Evolutionary conservation across 129 eudicot genomes (phyloP).

Genomic region (Chrysanthemum seticuspe): DNA sequence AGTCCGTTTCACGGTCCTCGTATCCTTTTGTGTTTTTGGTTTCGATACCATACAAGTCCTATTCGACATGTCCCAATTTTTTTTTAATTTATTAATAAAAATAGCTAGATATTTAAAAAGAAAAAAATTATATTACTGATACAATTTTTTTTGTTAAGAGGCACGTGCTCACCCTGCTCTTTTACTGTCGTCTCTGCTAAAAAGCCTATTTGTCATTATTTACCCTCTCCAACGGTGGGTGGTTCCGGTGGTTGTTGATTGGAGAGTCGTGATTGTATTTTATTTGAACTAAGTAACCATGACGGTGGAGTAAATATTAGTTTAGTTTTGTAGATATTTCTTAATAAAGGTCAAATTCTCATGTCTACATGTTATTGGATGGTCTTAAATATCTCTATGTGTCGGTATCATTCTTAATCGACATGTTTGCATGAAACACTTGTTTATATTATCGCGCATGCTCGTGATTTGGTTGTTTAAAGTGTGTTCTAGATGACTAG

Average conservation of each 20-base stretch:
- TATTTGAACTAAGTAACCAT: conserved; percentile 7
- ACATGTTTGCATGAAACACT: conserved; percentile 7
- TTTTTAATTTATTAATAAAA: no score
- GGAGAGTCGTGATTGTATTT: neutral
- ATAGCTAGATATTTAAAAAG: no score
- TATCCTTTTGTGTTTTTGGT: no score
- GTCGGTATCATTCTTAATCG: conserved; percentile 2
- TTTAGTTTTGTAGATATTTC: neutral
- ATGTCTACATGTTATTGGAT: conserved; percentile 16
- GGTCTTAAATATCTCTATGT: neutral
- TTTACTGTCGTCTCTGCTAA: no score
- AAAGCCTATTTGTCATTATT: neutral
- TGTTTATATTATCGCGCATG: conserved; percentile 20
- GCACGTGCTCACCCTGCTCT: no score
- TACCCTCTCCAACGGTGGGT: neutral
- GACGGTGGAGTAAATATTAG: neutral
- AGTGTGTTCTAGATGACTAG: neutral
- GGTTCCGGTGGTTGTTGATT: conserved; percentile 4
- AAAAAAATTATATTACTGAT: no score
- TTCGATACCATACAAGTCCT: no score
- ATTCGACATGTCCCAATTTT: no score
- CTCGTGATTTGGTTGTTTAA: neutral
- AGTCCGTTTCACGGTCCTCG: no score
- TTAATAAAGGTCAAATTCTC: conserved; percentile 12
- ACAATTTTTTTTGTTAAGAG: no score